Conservation (phyloP, 139 green algal genomes). For the Monoraphidium neglectum region DNA sequence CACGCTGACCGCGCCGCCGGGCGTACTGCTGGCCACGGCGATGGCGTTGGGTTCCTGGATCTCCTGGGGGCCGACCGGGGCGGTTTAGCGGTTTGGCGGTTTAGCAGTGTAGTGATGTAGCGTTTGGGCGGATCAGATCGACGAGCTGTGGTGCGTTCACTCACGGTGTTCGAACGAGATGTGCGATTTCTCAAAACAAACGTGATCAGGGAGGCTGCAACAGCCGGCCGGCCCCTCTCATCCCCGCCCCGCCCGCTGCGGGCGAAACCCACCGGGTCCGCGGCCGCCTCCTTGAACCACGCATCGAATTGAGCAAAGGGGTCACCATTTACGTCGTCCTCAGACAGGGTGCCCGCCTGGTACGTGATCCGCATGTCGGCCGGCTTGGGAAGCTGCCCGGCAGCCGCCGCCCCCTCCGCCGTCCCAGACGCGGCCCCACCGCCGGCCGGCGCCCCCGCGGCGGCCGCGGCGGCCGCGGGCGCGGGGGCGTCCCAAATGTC, state of each 20-base stretch:
- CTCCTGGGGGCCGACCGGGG: constrained; percentile 25
- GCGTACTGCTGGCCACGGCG: constrained; percentile 59
- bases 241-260: background rate
- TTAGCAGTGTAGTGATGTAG: no score
- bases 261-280: constrained; percentile 31
- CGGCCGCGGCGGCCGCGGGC: background rate
- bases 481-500: background rate
- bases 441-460: constrained; percentile 1
- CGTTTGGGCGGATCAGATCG: background rate
- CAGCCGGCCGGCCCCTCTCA: background rate
- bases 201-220: background rate
- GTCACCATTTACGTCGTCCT: constrained; percentile 51
- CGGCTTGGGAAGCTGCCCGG: background rate
- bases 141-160: background rate
- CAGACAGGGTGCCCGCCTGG: constrained; percentile 41
- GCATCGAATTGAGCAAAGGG: constrained; percentile 72
- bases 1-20: constrained; percentile 46
- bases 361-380: constrained; percentile 78
- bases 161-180: background rate
- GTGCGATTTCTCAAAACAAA: background rate
- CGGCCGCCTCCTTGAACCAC: constrained; percentile 51
- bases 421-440: background rate
- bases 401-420: background rate
- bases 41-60: constrained; percentile 86
- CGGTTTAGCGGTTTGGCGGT: no score